Conservation (phyloP, 1,284 basidiomycete genomes). For the Boletus hoseneyae region DNA sequence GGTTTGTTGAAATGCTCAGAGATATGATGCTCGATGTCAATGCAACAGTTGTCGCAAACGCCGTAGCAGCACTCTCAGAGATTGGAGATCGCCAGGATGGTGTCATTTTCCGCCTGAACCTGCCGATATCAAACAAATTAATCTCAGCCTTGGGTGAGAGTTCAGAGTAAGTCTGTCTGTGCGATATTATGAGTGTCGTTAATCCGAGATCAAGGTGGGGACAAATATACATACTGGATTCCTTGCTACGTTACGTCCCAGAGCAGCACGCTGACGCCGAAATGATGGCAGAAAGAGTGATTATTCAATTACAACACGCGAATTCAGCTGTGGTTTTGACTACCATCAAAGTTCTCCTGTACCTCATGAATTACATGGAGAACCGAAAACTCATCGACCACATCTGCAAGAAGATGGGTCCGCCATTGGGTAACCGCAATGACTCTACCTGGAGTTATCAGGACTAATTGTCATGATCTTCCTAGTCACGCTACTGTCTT, state of each 20-base stretch:
- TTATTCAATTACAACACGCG: conserved; percentile 87
- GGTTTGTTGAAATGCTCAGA: conserved; percentile 82
- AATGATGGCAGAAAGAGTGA: conserved; percentile 89
- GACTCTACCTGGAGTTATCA: conserved; percentile 1
- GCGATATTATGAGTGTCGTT: conserved; percentile 5
- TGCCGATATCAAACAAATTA: conserved; percentile 80
- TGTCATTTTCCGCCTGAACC: conserved; percentile 83
- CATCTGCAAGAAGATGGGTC: conserved; percentile 96
- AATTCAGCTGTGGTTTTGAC: conserved; percentile 95
- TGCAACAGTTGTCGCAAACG: conserved; percentile 92
- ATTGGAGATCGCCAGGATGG: conserved; percentile 89
- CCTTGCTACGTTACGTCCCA: conserved; percentile 90
- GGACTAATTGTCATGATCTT: conserved; percentile 5
- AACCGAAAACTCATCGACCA: conserved; percentile 81
- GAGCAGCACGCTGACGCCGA: conserved; percentile 87
- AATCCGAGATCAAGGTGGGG: conserved; percentile 73
- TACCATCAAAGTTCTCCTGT: conserved; percentile 92
- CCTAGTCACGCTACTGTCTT: conserved; percentile 88
- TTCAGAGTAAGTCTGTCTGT: conserved; percentile 68
- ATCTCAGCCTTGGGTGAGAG: conserved; percentile 84
- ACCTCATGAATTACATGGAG: conserved; percentile 99
- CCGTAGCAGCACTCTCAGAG: conserved; percentile 90
- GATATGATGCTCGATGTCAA: conserved; percentile 91
- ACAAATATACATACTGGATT: conserved; percentile 97
- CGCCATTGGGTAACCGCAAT: conserved; percentile 75